Conservation (phyloP, 371 early-diverging fungal species). For the Mucor ambiguus region DNA sequence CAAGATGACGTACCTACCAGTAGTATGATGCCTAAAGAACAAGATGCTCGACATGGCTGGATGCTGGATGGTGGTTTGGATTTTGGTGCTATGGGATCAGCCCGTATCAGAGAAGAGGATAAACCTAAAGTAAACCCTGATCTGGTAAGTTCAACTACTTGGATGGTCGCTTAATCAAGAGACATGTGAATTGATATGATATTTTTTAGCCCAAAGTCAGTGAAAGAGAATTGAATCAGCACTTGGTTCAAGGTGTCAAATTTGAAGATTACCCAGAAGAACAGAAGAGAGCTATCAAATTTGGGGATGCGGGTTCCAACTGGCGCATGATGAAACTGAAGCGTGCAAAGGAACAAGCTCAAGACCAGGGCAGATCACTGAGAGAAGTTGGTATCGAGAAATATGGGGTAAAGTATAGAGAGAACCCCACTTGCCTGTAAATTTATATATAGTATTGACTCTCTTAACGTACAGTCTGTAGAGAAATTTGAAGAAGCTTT, state of each 20-base stretch:
- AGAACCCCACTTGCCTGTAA: no score
- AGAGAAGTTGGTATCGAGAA: conserved; percentile 76
- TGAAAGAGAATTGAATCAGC: conserved; percentile 55
- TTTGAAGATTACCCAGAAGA: conserved; percentile 52
- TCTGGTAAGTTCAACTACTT: conserved; percentile 19
- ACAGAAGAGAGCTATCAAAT: conserved; percentile 34
- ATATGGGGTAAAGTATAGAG: conserved; percentile 52
- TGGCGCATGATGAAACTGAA: conserved; percentile 87
- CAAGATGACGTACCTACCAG: background rate
- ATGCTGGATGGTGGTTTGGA: conserved; percentile 50
- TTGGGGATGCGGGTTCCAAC: conserved; percentile 77
- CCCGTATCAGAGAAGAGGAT: conserved; percentile 28
- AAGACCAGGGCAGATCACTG: conserved; percentile 64
- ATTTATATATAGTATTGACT: background rate
- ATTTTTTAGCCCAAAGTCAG: conserved; percentile 47
- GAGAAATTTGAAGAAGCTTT: conserved; percentile 71
- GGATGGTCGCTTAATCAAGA: background rate
- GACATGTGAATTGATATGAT: background rate
- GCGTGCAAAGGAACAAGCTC: conserved; percentile 70
- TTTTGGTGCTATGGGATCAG: conserved; percentile 43
- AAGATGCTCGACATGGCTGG: conserved; percentile 46
- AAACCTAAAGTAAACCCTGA: conserved; percentile 46
- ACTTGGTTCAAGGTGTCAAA: conserved; percentile 46
- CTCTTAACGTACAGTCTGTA: conserved; percentile 42
- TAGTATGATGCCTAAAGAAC: conserved; percentile 9